phyloP scores from a whole-genome alignment of 208 protist species.

The Wallacemonas sp. region DNA sequence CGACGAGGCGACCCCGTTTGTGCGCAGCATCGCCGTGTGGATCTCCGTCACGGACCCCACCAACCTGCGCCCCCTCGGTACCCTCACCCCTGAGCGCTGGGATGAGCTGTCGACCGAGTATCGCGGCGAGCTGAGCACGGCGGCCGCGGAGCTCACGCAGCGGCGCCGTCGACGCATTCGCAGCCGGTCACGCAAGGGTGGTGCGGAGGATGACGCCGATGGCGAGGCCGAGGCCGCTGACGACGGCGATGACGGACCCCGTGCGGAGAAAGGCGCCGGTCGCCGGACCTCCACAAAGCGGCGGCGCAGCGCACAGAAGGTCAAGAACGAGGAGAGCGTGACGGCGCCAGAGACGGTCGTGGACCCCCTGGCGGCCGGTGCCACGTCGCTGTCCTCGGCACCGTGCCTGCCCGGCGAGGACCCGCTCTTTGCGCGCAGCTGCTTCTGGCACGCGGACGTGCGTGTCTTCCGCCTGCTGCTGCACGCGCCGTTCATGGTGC shows the following conservation, averaged over 20 bases:
- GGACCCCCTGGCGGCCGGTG: too few relatives aligned
- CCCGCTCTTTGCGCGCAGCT: constrained; percentile 41
- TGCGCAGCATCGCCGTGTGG: constrained; percentile 54
- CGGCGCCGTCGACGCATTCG: not conserved
- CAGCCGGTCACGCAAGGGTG: not conserved
- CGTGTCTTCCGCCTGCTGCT: constrained; percentile 70
- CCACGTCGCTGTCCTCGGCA: constrained; percentile 5
- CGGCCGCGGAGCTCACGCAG: not conserved
- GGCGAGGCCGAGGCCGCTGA: not conserved
- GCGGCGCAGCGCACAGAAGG: not conserved
- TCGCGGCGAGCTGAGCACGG: not conserved
- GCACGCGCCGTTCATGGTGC: constrained; percentile 69
- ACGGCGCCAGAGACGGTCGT: not conserved
- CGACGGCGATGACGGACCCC: not conserved
- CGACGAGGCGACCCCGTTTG: constrained; percentile 65
- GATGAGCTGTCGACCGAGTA: constrained; percentile 13
- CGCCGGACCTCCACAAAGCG: not conserved
- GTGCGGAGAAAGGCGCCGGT: not conserved
- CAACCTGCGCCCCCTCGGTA: constrained; percentile 24
- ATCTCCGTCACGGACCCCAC: constrained; percentile 34
- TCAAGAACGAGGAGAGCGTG: not conserved
- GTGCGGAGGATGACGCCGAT: constrained; percentile 12
- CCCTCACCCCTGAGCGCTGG: constrained; percentile 41
- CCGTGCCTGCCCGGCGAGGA: constrained; percentile 40
- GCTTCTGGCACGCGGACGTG: constrained; percentile 41